Percentiles rank a stretch among this genome's conserved stretches.
These are phyloP conservation scores for Polytolypa hystricis DNA, from an alignment of 2,329 filamentous ascomycete species.

Conservation along the genomic window DNA sequence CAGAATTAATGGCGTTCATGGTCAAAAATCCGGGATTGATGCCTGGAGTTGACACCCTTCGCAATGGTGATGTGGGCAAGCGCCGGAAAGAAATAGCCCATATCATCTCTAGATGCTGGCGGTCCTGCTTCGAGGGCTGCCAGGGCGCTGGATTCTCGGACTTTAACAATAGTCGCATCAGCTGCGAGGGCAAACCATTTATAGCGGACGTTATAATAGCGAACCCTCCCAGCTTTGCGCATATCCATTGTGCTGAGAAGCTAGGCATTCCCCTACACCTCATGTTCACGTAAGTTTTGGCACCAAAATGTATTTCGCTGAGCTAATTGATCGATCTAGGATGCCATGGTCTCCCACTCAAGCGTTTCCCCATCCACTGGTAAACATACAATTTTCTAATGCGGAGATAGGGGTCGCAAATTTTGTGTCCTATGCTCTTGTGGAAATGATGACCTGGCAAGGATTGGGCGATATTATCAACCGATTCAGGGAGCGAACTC, in stretches of 20 bases:
- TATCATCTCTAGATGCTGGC: slow-evolving; percentile 78
- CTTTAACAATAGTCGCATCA: slow-evolving; percentile 39
- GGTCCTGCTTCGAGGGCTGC: slow-evolving; percentile 70
- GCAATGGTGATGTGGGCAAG: slow-evolving; percentile 65
- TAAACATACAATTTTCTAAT: slow-evolving; percentile 67
- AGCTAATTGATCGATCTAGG: slow-evolving; percentile 25
- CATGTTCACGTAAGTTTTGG: slow-evolving; percentile 66
- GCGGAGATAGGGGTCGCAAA: slow-evolving; percentile 69
- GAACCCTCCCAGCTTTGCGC: slow-evolving; percentile 68
- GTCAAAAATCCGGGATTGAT: slow-evolving; percentile 79
- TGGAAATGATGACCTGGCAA: slow-evolving; percentile 91
- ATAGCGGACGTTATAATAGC: slow-evolving; percentile 83
- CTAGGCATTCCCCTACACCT: slow-evolving; percentile 67
- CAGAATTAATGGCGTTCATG: slow-evolving; percentile 78
- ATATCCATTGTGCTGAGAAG: slow-evolving; percentile 69
- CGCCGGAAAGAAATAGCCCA: slow-evolving; percentile 63
- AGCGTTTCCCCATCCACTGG: slow-evolving; percentile 74
- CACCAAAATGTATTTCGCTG: background rate
- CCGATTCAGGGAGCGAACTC: slow-evolving; percentile 61
- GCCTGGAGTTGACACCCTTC: slow-evolving; percentile 67
- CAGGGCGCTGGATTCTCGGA: slow-evolving; percentile 50
- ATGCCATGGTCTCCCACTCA: slow-evolving; percentile 88
- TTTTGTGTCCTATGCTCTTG: slow-evolving; percentile 70
- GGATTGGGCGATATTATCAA: slow-evolving; percentile 87
- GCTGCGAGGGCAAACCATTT: slow-evolving; percentile 50